phyloP scores from a whole-genome alignment of 352 stramenopile species.

The Pythium volutum region DNA sequence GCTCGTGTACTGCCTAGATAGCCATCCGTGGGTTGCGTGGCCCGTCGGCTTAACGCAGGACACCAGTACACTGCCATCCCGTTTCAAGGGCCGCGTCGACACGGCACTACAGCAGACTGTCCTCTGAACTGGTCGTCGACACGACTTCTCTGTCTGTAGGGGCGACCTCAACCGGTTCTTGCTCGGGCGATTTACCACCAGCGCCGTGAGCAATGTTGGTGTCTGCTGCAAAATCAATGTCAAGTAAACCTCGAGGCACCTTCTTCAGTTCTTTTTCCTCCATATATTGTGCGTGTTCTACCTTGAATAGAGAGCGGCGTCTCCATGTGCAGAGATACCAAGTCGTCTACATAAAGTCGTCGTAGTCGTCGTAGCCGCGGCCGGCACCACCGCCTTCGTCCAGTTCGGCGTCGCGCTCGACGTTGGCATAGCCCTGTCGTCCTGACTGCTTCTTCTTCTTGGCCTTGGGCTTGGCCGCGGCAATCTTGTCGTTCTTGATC shows the following conservation, averaged over 20 bases:
- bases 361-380: constrained; percentile 79
- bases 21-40: constrained; percentile 25
- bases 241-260: too few relatives aligned
- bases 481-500: constrained; percentile 88
- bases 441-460: constrained; percentile 86
- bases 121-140: constrained; percentile 30
- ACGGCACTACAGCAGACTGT: constrained; percentile 19
- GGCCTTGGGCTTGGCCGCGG: constrained; percentile 69
- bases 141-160: constrained; percentile 23
- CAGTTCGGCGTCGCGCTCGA: constrained; percentile 49
- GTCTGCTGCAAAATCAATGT: constrained; percentile 15
- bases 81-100: background rate
- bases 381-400: constrained; percentile 37
- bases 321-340: too few relatives aligned
- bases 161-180: constrained; percentile 18
- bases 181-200: constrained; percentile 10
- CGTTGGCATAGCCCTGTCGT: constrained; percentile 80
- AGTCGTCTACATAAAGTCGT: constrained; percentile 86
- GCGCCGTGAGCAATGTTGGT: constrained; percentile 7
- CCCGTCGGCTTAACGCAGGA: background rate
- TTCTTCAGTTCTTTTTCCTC: too few relatives aligned
- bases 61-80: background rate
- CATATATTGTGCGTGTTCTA: too few relatives aligned
- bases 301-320: background rate
- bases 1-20: constrained; percentile 23